Base-by-base conservation (phyloP, 768 basidiomycete genomes). In the Myochromella boudieri region DNA sequence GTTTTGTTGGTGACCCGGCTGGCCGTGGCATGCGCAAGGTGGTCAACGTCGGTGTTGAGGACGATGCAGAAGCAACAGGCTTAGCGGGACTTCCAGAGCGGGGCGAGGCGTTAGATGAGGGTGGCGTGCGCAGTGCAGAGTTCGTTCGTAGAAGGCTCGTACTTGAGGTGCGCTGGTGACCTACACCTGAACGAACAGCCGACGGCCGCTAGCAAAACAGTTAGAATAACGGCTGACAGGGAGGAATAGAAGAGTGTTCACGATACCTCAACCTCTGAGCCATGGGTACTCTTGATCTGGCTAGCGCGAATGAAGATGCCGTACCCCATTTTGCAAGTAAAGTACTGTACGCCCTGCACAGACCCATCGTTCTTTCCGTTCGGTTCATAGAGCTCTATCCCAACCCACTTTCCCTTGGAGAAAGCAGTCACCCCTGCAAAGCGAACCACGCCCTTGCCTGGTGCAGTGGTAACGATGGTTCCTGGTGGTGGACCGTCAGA, bases 311-410 rank as follows among this genome's bases (percentile, higher is more conserved):
- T 85, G 62, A 99, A 98, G 22, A 98, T 87, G 37, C 97, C 97
- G 69, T 90, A 71, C 24, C 74, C 72, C 37, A 74, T 70, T 58
- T 77, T 78, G 70, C 93, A 97, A 14, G 70, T 73, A 65, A 99
- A 99, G 69, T 98, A 99, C 1, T 66, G 52, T 39, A 82, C 66
- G 12, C 87, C 92, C 27, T 85, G 74, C 6, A 99, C 87, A 1
- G 82, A 79, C 1, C 97, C 97, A 57, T 98, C 91, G 71, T 99
- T 99, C 84, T 98, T 99, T 29, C 97, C 97, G 36, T 80, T 85
- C 6, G 81, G 67, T 57, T 86, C 84, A 46, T 77, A 80, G 37
- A 99, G 78, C 60, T 95, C 94, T 43, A 98, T 82, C 8, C 97
- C 97, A 40, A 97, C 77, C 95, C 95, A 99, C 75, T 88, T 92